Conservation (phyloP, 805 yeast genomes). For the Teunomyces gatunensis region DNA sequence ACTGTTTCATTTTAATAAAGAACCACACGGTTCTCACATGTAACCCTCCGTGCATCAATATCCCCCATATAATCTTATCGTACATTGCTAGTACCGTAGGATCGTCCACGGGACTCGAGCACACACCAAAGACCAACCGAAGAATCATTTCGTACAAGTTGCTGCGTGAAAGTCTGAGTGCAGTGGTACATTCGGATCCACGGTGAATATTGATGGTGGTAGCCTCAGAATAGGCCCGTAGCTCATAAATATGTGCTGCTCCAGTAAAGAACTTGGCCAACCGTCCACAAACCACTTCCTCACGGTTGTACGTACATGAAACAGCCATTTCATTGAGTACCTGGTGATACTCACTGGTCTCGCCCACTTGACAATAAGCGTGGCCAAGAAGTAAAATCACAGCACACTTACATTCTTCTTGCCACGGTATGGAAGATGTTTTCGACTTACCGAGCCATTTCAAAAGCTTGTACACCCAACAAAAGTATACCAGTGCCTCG, state of each 20-base stretch:
- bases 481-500: conserved; percentile 14
- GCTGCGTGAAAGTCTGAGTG: conserved; percentile 8
- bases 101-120: conserved; percentile 35
- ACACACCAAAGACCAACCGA: conserved; percentile 34
- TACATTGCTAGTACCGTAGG: conserved; percentile 29
- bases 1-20: conserved; percentile 35
- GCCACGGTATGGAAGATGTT: neutral
- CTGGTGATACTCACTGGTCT: neutral
- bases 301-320: neutral
- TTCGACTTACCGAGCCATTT: conserved; percentile 1
- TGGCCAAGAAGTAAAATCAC: conserved; percentile 1
- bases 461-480: conserved; percentile 18
- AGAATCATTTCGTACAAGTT: conserved; percentile 34
- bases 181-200: conserved; percentile 3
- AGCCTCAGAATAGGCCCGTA: conserved; percentile 12
- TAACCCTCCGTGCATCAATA: conserved; percentile 44
- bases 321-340: neutral
- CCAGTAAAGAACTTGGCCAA: conserved; percentile 12
- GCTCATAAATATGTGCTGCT: conserved; percentile 22
- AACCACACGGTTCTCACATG: conserved; percentile 43
- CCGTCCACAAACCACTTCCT: neutral
- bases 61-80: conserved; percentile 41
- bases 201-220: conserved; percentile 7
- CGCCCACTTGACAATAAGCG: conserved; percentile 1
- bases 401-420: neutral